These are phyloP conservation scores for Waltiozyma sp. DNA, from an alignment of 1,139 yeast genomes.

Conservation along the genomic window DNA sequence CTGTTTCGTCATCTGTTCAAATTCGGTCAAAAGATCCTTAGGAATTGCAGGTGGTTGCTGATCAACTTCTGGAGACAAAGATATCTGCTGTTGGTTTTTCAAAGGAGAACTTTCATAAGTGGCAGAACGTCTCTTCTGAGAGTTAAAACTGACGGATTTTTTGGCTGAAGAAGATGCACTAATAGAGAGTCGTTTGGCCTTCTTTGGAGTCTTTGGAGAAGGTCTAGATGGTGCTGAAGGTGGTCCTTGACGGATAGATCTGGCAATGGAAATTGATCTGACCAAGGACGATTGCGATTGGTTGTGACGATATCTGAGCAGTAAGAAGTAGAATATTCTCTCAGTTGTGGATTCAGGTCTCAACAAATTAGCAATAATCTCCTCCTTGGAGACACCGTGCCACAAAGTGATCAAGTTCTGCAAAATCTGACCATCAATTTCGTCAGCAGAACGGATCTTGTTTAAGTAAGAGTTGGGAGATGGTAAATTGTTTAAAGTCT, in stretches of 20 bases:
- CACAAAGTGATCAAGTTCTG: slow-evolving; percentile 62
- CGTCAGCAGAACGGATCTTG: slow-evolving; percentile 35
- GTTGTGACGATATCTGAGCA: slow-evolving; percentile 30
- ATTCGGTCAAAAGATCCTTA: slow-evolving; percentile 22
- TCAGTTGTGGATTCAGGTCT: slow-evolving; percentile 55
- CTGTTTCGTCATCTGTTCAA: slow-evolving; percentile 15
- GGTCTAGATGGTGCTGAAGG: slow-evolving; percentile 9
- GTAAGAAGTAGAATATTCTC: slow-evolving; percentile 62
- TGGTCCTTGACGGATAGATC: slow-evolving; percentile 12
- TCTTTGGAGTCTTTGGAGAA: slow-evolving; percentile 26
- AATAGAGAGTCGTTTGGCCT: slow-evolving; percentile 37
- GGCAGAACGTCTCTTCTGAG: slow-evolving; percentile 12
- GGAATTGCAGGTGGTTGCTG: slow-evolving; percentile 26
- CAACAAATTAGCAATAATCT: slow-evolving; percentile 43
- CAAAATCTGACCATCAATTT: slow-evolving; percentile 52
- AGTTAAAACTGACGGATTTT: slow-evolving; percentile 46
- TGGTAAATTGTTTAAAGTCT: slow-evolving; percentile 41
- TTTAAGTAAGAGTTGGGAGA: slow-evolving; percentile 51
- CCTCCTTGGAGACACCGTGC: slow-evolving; percentile 55
- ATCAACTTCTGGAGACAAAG: slow-evolving; percentile 1
- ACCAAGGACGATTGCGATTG: slow-evolving; percentile 20
- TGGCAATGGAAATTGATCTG: slow-evolving; percentile 20
- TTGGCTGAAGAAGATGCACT: slow-evolving; percentile 44
- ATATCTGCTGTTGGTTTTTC: background rate
- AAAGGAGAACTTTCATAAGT: background rate